Base-by-base conservation (phyloP, 495 filamentous ascomycete species). In the Penicillium robsamsonii region DNA sequence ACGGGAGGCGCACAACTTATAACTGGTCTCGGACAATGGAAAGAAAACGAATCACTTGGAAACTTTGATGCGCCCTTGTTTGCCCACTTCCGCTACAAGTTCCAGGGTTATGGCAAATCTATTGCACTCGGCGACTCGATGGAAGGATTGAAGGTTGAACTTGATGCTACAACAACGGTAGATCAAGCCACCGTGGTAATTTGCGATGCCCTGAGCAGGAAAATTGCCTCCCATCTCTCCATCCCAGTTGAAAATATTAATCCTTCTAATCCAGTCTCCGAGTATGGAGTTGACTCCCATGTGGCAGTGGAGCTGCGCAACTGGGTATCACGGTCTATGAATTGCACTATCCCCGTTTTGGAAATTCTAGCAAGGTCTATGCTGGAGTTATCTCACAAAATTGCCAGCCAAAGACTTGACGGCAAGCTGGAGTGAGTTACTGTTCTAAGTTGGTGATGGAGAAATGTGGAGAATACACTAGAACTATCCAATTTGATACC, bases 301-400 rank as follows among this genome's bases (percentile, higher is more conserved):
- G 70, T 80, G 5, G 70, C 72, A 0, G 70, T 81, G 35, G 79
- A 81, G 56, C 38, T 82, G 42, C 62, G 78, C 7, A 69, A 64
- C 22, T 81, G 78, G 77, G 71, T 66, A 25, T 53, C 49, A 5
- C 54, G 55, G 17, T 57, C 31, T 5, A 57, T 65, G 53, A 60
- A 58, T 1, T 60, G 56, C 17, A 56, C 57, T 12, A 44, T 70
- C 4, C 56, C 67, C 1, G 62, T 70, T 35, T n/a, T 70, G 54
- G 62, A 70, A 46, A 67, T 70, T 15, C 41, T 70, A 42, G 62
- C 59, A 2, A 67, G 53, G 5, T 65, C 67, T 11, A 17, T 69
- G 17, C 13, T 58, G 30, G 62, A 67, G 9, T 56, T 69, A 22
- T 65, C 59, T 5, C 30, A 35, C 12, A 62, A 59, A 22, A 63